phyloP scores from a whole-genome alignment of 805 yeast genomes.

The Monosporozyma unispora region DNA sequence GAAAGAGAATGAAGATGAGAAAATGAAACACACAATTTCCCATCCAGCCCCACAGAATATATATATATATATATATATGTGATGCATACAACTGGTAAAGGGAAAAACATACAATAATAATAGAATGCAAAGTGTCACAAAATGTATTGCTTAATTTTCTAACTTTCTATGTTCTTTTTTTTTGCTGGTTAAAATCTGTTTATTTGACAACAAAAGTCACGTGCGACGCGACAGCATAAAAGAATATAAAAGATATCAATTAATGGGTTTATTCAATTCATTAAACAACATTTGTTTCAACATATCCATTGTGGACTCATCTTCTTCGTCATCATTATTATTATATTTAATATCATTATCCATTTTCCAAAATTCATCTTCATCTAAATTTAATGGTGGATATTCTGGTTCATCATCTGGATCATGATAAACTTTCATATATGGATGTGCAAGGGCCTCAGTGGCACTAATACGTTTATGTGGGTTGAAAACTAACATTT shows the following conservation, averaged over 20 bases:
- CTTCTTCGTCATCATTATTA: constrained; percentile 39
- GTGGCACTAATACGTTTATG: constrained; percentile 63
- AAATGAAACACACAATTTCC: not conserved
- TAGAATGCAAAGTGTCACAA: not conserved
- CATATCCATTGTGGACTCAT: constrained; percentile 66
- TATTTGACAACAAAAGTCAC: not conserved
- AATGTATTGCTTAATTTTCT: too few relatives aligned
- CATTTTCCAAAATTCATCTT: constrained; percentile 33
- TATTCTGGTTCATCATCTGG: constrained; percentile 60
- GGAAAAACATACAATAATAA: too few relatives aligned
- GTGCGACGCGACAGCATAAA: not conserved
- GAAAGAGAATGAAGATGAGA: not conserved
- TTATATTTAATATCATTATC: constrained; percentile 26
- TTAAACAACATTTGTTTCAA: constrained; percentile 69
- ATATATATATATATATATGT: not conserved
- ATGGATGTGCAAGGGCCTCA: constrained; percentile 69
- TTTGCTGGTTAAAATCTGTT: not conserved
- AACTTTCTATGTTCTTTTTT: too few relatives aligned
- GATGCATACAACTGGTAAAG: not conserved
- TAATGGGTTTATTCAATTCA: constrained; percentile 56
- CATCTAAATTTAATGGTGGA: constrained; percentile 29
- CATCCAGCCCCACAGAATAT: too few relatives aligned
- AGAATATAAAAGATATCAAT: not conserved
- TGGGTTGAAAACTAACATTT: constrained; percentile 65
- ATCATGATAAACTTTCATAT: constrained; percentile 56